Evolutionary conservation across 305 asterid species (phyloP), one percentile per base, ranked within the genome.

Genomic region (Petunia hybrid): DNA sequence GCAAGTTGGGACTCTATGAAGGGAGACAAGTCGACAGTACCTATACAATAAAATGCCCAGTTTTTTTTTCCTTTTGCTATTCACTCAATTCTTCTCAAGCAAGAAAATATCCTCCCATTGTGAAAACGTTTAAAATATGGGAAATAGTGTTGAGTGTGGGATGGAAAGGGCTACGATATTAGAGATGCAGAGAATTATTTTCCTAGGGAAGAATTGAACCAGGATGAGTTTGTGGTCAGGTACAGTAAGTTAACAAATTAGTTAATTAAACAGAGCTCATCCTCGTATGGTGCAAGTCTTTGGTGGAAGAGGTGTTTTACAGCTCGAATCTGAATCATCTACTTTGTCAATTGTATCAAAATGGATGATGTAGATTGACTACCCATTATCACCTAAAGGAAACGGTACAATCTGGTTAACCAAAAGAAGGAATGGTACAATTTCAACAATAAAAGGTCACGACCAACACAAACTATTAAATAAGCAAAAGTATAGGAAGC

Each of bases 1-100:
- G 4, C 64, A 73, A 51, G 36, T 73, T 51, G 63, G 78, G 46
- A 74, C 35, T 53, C 64, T 36, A 53, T 53, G 8, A 53, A 74
- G 64, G 78, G 64, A 74, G 78, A 74, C 78, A 74, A 74, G n/a
- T 74, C 64, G 64, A 53, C 78, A 74, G 36, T 74, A 74, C 64
- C 78, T 74, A 74, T 12, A 74, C 6, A 74, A 74, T 13, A 74
- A 51, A 74, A 74, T 38, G 36, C 62, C 78, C 53, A 48, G 61
- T 71, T 71, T 46, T n/a, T 1, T 41, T 60, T 22, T 51, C 5
- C 66, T 22, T 60, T 61, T 61, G 0, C 66, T 60, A 60, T 22
- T 60, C 40, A 60, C n/a, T 69, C 1, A 46, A 46, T 10, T 73
- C 46, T 73, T 73, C 78, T 73, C 46, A 6, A 73, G 63, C 31